Evolutionary conservation across 1,284 basidiomycete species (phyloP), one percentile per base, ranked within the genome.

Genomic region (Cryptococcus sp.): DNA sequence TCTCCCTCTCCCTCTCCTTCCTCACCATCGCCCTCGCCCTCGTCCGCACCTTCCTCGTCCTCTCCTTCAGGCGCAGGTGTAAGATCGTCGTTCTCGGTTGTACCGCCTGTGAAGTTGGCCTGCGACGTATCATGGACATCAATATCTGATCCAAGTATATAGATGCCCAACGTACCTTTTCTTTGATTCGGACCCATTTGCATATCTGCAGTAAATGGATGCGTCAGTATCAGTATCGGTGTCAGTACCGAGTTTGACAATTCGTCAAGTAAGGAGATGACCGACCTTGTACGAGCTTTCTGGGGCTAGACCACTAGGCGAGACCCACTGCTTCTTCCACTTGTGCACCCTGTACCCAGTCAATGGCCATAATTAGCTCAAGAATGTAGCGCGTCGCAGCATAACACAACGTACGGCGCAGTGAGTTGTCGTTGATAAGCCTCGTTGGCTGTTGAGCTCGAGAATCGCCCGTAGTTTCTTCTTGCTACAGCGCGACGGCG

Each of bases 181-280:
- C 56, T 19, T 59, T 61, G 17, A 62, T 49, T 51, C 64, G 48
- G 7, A 68, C 62, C 65, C 66, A 67, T 64, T 63, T 66, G 41
- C 66, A 68, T 38, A 70, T 64, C 68, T 69, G 47, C 19, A 17
- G 6, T 25, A 35, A 17, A 11, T 15, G 11, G 22, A 41, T 23
- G 44, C 84, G 74, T 88, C 88, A 60, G 87, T 81, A 71, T 88
- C 86, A 53, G n/a, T 38, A 23, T 88, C 88, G 60, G 87, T 81
- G 70, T 88, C 86, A 53, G n/a, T 38, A 23, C n/a, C 38, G 8
- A 10, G 19, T 39, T 16, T 17, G 49, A 50, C 11, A n/a, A 39
- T 31, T 19, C 8, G 40, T 19, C 8, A 3, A 16, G 13, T 16
- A 0, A n/a, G n/a, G 11, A 22, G 56, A 19, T 10, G 6, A 51